Conservation (phyloP, 176 grass and related monocot genomes). For the Carex kokanica region DNA sequence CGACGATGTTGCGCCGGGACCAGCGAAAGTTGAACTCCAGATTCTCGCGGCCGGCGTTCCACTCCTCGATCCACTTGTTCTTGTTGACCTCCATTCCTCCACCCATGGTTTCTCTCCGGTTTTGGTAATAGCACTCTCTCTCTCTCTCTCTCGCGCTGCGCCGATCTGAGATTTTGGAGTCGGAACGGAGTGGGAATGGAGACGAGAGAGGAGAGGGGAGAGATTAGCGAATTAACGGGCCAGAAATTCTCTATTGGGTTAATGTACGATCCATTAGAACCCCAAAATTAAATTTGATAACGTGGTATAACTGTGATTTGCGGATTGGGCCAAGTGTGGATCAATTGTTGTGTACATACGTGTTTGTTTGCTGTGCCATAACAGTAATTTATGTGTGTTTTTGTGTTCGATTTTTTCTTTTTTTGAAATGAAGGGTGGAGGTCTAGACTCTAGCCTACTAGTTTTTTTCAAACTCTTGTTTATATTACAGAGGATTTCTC, state of each 20-base stretch:
- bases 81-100: slow-evolving; percentile 86
- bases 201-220: not conserved
- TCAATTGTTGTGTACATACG: not conserved
- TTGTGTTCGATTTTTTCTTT: too few species aligned
- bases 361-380: not conserved
- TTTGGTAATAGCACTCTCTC: slow-evolving; percentile 3
- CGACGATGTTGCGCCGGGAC: slow-evolving; percentile 54
- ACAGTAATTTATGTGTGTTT: not conserved
- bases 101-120: slow-evolving; percentile 35
- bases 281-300: not conserved
- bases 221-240: not conserved
- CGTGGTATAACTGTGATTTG: not conserved
- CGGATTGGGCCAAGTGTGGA: not conserved
- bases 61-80: slow-evolving; percentile 78
- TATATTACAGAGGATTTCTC: too few species aligned
- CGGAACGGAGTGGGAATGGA: not conserved
- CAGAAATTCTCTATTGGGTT: not conserved
- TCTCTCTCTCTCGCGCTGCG: not conserved
- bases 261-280: not conserved
- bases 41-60: slow-evolving; percentile 62
- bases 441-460: too few species aligned
- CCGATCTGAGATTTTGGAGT: slow-evolving; percentile 26
- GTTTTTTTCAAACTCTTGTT: too few species aligned
- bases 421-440: too few species aligned
- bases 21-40: slow-evolving; percentile 74